Conservation (phyloP, 1,139 yeast genomes). For the Yamadazyma taylorii region DNA sequence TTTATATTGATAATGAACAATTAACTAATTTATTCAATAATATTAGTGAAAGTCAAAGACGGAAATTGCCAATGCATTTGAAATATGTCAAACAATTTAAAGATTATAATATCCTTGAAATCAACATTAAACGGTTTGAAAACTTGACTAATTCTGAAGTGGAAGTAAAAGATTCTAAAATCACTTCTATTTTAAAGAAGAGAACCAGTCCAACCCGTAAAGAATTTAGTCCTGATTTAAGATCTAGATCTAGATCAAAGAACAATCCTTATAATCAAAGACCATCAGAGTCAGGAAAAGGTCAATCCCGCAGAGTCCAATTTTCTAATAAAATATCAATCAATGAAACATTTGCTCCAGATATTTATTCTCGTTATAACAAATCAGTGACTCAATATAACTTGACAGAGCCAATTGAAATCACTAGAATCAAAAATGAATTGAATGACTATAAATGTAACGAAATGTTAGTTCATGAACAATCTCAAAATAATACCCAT, state of each 20-base stretch:
- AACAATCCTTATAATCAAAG: constrained; percentile 15
- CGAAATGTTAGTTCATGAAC: constrained; percentile 58
- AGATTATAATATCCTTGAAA: constrained; percentile 36
- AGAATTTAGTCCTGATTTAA: constrained; percentile 16
- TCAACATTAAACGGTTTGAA: constrained; percentile 34
- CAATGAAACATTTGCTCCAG: constrained; percentile 50
- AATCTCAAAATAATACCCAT: constrained; percentile 52
- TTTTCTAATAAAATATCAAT: constrained; percentile 47
- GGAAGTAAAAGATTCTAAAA: constrained; percentile 5
- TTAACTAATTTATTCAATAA: constrained; percentile 29
- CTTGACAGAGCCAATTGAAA: constrained; percentile 45
- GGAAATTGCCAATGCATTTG: constrained; percentile 37
- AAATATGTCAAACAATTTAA: constrained; percentile 41
- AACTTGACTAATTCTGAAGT: constrained; percentile 16
- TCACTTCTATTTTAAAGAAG: constrained; percentile 10
- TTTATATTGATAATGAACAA: constrained; percentile 31
- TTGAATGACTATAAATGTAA: constrained; percentile 51
- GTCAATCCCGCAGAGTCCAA: constrained; percentile 24
- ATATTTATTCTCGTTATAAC: constrained; percentile 51
- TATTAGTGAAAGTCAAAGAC: constrained; percentile 28
- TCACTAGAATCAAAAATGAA: constrained; percentile 50
- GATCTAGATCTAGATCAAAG: constrained; percentile 19
- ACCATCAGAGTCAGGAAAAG: constrained; percentile 8
- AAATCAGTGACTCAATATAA: constrained; percentile 53
- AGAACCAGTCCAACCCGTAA: constrained; percentile 5